Evolutionary conservation across 192 early-diverging fungal genomes (phyloP).

Genomic region (Gaertneriomyces sp.): DNA sequence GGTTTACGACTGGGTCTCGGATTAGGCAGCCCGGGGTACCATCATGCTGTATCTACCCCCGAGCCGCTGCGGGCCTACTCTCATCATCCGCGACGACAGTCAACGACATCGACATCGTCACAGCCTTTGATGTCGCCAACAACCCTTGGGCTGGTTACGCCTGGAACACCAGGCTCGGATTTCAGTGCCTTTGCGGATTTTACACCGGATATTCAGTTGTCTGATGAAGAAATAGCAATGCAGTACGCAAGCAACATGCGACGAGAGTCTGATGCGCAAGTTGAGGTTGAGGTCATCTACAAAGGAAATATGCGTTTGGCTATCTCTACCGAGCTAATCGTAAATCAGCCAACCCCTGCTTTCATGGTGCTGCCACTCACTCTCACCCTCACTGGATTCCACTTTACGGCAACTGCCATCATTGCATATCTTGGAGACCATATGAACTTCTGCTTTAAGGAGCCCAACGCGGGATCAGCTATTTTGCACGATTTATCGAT

Average conservation of each 20-base stretch:
- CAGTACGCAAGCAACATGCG: slow-evolving; percentile 32
- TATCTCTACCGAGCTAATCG: slow-evolving; percentile 52
- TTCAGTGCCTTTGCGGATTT: slow-evolving; percentile 6
- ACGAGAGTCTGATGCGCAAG: slow-evolving; percentile 46
- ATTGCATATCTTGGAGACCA: slow-evolving; percentile 58
- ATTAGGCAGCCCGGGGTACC: slow-evolving; percentile 1
- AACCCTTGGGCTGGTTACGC: too few relatives aligned
- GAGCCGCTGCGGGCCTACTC: too few relatives aligned
- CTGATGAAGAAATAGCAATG: slow-evolving; percentile 34
- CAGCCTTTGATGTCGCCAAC: not conserved
- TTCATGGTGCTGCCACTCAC: slow-evolving; percentile 57
- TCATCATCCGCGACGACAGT: not conserved
- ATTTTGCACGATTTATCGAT: slow-evolving; percentile 56
- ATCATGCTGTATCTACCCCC: not conserved
- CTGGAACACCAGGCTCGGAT: not conserved
- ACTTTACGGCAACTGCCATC: slow-evolving; percentile 52
- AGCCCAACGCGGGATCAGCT: slow-evolving; percentile 36
- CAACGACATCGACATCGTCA: slow-evolving; percentile 6
- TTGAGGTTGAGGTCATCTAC: slow-evolving; percentile 51
- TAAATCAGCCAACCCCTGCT: slow-evolving; percentile 60
- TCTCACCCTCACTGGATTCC: slow-evolving; percentile 53
- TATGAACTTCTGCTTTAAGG: slow-evolving; percentile 60
- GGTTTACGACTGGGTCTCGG: slow-evolving; percentile 29
- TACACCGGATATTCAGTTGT: slow-evolving; percentile 8
- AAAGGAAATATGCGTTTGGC: slow-evolving; percentile 52